Conservation (phyloP, 1,139 yeast species). For the Protomyces inundatus region DNA sequence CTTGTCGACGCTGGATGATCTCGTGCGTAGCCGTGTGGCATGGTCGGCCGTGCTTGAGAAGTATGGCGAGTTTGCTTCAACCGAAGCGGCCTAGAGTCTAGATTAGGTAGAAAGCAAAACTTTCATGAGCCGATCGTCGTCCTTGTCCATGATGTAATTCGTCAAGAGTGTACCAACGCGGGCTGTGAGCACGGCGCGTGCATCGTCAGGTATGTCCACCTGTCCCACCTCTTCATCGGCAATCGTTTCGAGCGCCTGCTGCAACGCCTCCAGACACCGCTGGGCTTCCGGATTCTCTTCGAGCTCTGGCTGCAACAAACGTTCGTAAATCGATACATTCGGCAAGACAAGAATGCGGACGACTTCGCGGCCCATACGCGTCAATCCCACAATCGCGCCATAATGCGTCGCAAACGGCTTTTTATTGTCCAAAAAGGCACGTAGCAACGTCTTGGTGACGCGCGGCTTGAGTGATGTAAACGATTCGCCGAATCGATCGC, state of each 20-base stretch:
- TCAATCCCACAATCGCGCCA: conserved; percentile 83
- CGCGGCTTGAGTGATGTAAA: conserved; percentile 90
- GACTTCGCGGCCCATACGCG: conserved; percentile 81
- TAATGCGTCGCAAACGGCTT: conserved; percentile 85
- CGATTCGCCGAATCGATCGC: conserved; percentile 73
- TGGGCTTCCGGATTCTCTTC: conserved; percentile 28
- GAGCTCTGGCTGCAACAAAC: conserved; percentile 43
- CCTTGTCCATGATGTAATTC: conserved; percentile 11
- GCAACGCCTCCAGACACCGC: conserved; percentile 24
- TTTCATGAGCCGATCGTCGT: conserved; percentile 7
- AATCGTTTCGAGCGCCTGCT: conserved; percentile 7
- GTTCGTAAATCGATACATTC: conserved; percentile 75
- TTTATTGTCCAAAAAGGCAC: conserved; percentile 77
- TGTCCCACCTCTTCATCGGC: not conserved
- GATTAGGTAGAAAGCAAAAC: conserved; percentile 8
- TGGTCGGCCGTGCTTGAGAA: conserved; percentile 28
- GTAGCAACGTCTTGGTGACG: conserved; percentile 82
- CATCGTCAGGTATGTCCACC: not conserved
- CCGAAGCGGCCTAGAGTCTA: not conserved
- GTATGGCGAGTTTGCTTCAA: conserved; percentile 28
- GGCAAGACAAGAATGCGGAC: conserved; percentile 79
- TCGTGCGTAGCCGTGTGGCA: conserved; percentile 14
- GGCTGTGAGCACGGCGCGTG: not conserved
- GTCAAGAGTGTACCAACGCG: conserved; percentile 17
- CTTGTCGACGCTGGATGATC: conserved; percentile 62